phyloP scores from a whole-genome alignment of 345 rosid genomes.

The Aegle marmelos region DNA sequence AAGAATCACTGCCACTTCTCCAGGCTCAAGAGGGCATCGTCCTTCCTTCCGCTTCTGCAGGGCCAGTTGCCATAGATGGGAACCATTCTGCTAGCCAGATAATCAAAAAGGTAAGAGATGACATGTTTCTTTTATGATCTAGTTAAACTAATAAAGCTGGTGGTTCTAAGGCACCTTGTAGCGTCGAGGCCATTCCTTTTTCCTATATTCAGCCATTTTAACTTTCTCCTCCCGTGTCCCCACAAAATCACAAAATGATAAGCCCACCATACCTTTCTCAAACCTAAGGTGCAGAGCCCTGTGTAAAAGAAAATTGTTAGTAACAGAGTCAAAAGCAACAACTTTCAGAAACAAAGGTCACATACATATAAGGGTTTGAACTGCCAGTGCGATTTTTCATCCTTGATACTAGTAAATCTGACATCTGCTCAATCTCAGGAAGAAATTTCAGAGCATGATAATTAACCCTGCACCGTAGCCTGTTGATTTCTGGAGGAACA shows the following conservation, averaged over 20 bases:
- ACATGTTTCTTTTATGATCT: slow-evolving; percentile 7
- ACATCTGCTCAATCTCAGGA: slow-evolving; percentile 88
- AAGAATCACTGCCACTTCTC: slow-evolving; percentile 96
- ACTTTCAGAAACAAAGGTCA: slow-evolving; percentile 16
- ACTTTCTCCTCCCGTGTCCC: slow-evolving; percentile 98
- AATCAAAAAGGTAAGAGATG: slow-evolving; percentile 14
- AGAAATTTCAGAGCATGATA: slow-evolving; percentile 98
- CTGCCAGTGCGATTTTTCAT: slow-evolving; percentile 96
- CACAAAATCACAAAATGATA: slow-evolving; percentile 97
- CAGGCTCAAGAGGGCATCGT: slow-evolving; percentile 99
- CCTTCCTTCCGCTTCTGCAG: slow-evolving; percentile 98
- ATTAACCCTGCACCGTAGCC: slow-evolving; percentile 97
- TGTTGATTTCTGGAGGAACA: slow-evolving; percentile 95
- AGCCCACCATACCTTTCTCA: slow-evolving; percentile 99
- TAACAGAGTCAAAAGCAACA: slow-evolving; percentile 13
- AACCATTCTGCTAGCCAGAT: slow-evolving; percentile 73
- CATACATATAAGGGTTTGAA: slow-evolving; percentile 85
- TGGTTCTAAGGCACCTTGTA: slow-evolving; percentile 60
- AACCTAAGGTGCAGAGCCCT: slow-evolving; percentile 99
- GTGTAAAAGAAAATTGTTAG: slow-evolving; percentile 21
- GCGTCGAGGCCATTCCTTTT: slow-evolving; percentile 99
- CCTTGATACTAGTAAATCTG: slow-evolving; percentile 82
- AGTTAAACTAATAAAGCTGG: slow-evolving; percentile 11
- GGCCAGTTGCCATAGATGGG: slow-evolving; percentile 95
- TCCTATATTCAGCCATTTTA: slow-evolving; percentile 87